phyloP scores from a whole-genome alignment of 257 asterid species.

The Primulina eburnea region DNA sequence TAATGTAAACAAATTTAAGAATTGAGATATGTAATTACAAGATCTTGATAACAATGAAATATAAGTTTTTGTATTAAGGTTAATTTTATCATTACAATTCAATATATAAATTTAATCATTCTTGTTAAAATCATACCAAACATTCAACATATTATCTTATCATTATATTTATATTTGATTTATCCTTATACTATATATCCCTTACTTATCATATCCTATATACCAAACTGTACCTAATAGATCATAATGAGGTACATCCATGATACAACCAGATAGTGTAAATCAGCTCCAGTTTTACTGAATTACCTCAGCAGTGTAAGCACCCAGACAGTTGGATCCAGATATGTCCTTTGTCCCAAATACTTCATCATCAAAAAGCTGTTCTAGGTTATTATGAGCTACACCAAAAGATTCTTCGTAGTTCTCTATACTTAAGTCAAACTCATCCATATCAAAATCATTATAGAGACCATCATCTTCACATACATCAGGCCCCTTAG shows the following conservation, averaged over 20 bases:
- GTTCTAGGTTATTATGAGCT: conserved; percentile 41
- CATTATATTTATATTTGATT: too few relatives aligned
- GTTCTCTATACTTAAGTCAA: conserved; percentile 52
- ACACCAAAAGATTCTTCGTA: conserved; percentile 52
- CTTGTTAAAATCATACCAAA: too few relatives aligned
- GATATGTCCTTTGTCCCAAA: conserved; percentile 47
- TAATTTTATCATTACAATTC: too few relatives aligned
- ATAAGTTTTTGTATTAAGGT: too few relatives aligned
- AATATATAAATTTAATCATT: too few relatives aligned
- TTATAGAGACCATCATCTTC: conserved; percentile 44
- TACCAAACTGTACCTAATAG: too few relatives aligned
- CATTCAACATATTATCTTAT: too few relatives aligned
- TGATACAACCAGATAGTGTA: conserved; percentile 5
- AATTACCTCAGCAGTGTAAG: conserved; percentile 47
- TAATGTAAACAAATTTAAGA: too few relatives aligned
- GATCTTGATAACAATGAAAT: too few relatives aligned
- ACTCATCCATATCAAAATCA: conserved; percentile 49
- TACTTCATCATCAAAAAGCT: conserved; percentile 48
- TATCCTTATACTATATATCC: too few relatives aligned
- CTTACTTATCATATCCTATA: too few relatives aligned
- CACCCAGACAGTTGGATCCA: conserved; percentile 38
- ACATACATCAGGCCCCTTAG: conserved; percentile 34
- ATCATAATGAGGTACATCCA: background rate
- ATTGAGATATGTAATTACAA: too few relatives aligned
- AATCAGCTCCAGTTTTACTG: background rate